Evolutionary conservation across 768 basidiomycete species (phyloP), one percentile per base, ranked within the genome.

Genomic region (Boletus subcaerulescens): DNA sequence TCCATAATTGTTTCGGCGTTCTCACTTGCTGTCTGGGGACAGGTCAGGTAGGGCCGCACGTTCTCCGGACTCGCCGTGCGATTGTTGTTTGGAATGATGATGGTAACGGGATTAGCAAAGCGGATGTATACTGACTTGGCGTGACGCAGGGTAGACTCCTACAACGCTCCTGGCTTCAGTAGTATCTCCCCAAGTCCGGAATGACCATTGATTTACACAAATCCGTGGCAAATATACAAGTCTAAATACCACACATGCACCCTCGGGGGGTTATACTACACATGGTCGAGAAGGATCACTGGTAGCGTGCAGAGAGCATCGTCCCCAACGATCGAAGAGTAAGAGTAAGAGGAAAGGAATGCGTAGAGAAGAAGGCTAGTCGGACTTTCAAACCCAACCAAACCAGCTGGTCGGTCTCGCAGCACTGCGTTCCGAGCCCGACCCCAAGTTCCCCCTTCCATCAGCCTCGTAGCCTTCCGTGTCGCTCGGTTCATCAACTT

Each of bases 401-500:
- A 69, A 65, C 66, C 66, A 71, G 58, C 55, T 68, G 50, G 70
- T 65, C 31, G 75, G 65, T 58, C 67, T 67, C 31, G 61, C 65
- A 35, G 62, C 66, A 58, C 26, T 26, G 8, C 44, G 49, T 20
- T 66, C 59, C 46, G 49, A 41, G 35, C 65, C 45, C 22, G 63
- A 55, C 53, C 52, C 57, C 32, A 35, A 9, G 9, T 39, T 65
- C 18, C 41, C 53, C n/a, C 55, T 43, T 9, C 48, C 65, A 32
- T 59, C 63, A 11, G 73, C 73, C 50, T 83, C 80, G 52, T 87
- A 81, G 7, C 82, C 85, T 57, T 90, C 88, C 14, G 76, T 78
- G 58, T 90, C 87, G 52, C 84, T 85, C 40, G 82, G 81, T n/a
- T 85, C 82, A 56, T 85, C 83, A 3, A 84, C 79, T 71, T 90